These are phyloP conservation scores for Dendrobium catenatum DNA, from an alignment of 106 monocot genomes.

Conservation along the genomic window DNA sequence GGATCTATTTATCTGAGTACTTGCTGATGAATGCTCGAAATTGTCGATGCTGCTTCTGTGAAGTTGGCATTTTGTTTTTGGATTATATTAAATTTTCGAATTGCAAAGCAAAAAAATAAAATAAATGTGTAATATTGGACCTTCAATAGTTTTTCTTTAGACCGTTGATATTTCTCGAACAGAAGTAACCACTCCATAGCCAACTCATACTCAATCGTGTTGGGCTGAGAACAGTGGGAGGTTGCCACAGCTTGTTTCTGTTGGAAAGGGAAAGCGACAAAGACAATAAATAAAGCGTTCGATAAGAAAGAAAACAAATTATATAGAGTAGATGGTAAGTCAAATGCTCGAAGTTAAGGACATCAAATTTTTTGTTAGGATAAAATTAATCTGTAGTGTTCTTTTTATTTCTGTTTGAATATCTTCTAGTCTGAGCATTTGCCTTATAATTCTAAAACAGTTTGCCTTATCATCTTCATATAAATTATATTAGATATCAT, in stretches of 20 bases:
- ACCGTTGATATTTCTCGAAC: constrained; percentile 27
- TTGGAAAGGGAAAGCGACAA: neutral
- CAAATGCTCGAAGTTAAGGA: too few species aligned
- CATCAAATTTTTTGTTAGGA: too few species aligned
- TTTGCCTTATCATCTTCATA: too few species aligned
- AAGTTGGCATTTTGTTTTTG: neutral
- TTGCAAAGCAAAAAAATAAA: neutral
- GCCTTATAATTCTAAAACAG: too few species aligned
- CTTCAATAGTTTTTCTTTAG: constrained; percentile 44
- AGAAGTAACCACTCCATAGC: constrained; percentile 72
- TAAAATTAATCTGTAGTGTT: too few species aligned
- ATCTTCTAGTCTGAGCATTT: too few species aligned
- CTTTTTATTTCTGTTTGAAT: too few species aligned
- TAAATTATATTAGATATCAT: too few species aligned
- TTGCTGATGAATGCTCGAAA: neutral
- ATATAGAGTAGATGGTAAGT: too few species aligned
- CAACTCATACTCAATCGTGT: constrained; percentile 90
- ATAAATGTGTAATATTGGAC: constrained; percentile 16
- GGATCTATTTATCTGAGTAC: neutral
- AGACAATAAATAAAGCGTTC: neutral
- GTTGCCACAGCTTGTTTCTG: constrained; percentile 78
- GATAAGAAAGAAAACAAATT: neutral
- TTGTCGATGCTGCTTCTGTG: neutral
- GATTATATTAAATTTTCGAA: neutral
- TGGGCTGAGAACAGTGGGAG: constrained; percentile 85